Base-by-base conservation (phyloP, 2,329 filamentous ascomycete genomes). In the Stachybotrys chartarum region DNA sequence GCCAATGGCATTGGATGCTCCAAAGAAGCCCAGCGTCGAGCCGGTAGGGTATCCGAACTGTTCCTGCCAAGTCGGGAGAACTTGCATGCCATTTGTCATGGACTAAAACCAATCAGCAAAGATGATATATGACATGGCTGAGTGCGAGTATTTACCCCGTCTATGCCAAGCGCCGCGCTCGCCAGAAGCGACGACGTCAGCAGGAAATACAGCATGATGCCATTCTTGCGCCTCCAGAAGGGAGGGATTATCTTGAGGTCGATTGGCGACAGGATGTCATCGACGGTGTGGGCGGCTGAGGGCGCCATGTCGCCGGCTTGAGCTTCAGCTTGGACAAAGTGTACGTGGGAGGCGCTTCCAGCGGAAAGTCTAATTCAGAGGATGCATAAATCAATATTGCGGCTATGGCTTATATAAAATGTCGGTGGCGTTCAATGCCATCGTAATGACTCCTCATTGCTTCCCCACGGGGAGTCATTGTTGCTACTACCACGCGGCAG, bases 51-150 rank as follows among this genome's bases (percentile, higher is more conserved):
- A 63, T 4, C 68, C 70, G 45, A 74, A 74, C 5, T 62, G 61
- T 3, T 71, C 65, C 51, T 73, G 70, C 72, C 71, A 74, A 5
- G 60, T 63, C 31, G 66, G 62, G 3, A 73, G 62, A 5, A 69
- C 67, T 30, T 73, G 71, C 62, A 74, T 71, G 49, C 68, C 70
- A 51, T 73, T 74, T n/a, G 70, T 73, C 70, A 72, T 73, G 51
- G 61, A 68, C 68, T 69, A 51, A 8, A 50, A 46, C 7, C 35
- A 42, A 5, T 42, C 35, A 42, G 14, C 35, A 42, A 10, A 42
- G 10, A 42, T 42, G 8, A 10, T 42, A 5, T 14, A 42, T 10
- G 10, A 42, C 35, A 42, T 10, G 35, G 35, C 5, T 5, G 35
- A 14, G 35, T 10, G 35, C 35, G 8, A 10, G 10, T 14, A 24